Evolutionary conservation across 306 rosid genomes (phyloP).

Genomic region (Dryas drummondii): DNA sequence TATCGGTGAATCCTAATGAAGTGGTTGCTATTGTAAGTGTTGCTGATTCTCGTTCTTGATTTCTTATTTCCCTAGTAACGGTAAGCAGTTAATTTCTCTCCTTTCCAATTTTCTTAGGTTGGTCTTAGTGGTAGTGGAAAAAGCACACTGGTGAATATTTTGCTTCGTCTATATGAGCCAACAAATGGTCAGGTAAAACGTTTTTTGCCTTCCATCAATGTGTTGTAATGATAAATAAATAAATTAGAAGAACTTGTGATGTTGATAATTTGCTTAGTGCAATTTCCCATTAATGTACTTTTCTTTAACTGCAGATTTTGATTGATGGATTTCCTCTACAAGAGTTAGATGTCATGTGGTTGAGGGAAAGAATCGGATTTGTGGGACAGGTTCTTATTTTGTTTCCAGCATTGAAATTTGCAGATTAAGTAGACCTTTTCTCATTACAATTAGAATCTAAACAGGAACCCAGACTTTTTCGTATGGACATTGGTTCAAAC

Average conservation of each 20-base stretch:
- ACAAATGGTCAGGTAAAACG: slow-evolving; percentile 81
- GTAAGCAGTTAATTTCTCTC: slow-evolving; percentile 16
- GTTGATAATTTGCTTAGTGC: background rate
- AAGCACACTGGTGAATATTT: slow-evolving; percentile 92
- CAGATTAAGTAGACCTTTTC: background rate
- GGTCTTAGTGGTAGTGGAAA: slow-evolving; percentile 99
- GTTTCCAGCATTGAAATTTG: background rate
- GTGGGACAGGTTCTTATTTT: slow-evolving; percentile 83
- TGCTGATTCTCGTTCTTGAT: slow-evolving; percentile 21
- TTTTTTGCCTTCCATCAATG: slow-evolving; percentile 14
- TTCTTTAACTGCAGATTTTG: slow-evolving; percentile 60
- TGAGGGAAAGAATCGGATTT: slow-evolving; percentile 90
- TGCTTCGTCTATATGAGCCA: slow-evolving; percentile 95
- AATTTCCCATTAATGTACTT: background rate
- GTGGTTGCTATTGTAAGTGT: slow-evolving; percentile 91
- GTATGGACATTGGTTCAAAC: slow-evolving; percentile 83
- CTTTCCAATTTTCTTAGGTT: slow-evolving; percentile 47
- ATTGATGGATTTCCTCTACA: slow-evolving; percentile 68
- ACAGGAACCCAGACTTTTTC: slow-evolving; percentile 93
- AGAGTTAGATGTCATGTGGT: slow-evolving; percentile 81
- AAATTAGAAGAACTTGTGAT: background rate
- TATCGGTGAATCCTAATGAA: slow-evolving; percentile 72
- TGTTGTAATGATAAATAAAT: background rate
- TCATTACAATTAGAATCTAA: slow-evolving; percentile 27
- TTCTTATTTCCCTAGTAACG: slow-evolving; percentile 25